phyloP scores from a whole-genome alignment of 352 stramenopile species.

The Phytophthora idaei region DNA sequence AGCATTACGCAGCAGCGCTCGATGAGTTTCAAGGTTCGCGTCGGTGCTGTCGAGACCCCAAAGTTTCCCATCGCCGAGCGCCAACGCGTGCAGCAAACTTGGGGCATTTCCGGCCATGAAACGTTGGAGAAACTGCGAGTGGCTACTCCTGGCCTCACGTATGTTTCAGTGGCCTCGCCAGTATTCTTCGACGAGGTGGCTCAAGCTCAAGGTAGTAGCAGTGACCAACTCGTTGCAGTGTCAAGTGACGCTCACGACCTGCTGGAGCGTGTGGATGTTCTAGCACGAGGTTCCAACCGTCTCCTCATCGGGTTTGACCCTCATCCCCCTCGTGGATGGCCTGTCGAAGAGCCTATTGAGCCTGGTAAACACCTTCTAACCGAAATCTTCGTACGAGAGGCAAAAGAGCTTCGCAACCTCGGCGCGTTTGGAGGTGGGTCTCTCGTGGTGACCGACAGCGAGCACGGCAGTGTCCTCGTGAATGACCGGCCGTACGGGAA shows the following conservation, averaged over 20 bases:
- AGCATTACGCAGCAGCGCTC: constrained; percentile 13
- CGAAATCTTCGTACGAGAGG: constrained; percentile 34
- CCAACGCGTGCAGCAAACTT: constrained; percentile 38
- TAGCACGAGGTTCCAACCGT: constrained; percentile 21
- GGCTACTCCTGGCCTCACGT: constrained; percentile 38
- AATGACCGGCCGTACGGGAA: constrained; percentile 22
- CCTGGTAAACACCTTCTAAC: constrained; percentile 28
- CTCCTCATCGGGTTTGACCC: constrained; percentile 27
- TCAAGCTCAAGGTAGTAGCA: constrained; percentile 13
- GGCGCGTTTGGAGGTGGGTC: constrained; percentile 17
- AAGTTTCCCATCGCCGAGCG: constrained; percentile 20
- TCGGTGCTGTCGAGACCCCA: constrained; percentile 16
- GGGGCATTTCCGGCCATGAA: constrained; percentile 32
- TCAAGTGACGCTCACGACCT: constrained; percentile 25
- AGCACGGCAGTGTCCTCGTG: constrained; percentile 13
- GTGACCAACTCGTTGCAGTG: constrained; percentile 25
- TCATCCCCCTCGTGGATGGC: constrained; percentile 25
- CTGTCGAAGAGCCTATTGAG: constrained; percentile 14
- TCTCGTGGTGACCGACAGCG: constrained; percentile 22
- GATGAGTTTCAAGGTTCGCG: constrained; percentile 31
- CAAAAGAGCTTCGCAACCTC: constrained; percentile 24
- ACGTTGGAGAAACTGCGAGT: constrained; percentile 36
- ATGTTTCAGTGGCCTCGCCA: constrained; percentile 40
- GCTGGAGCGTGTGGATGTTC: constrained; percentile 24
- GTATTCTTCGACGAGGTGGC: constrained; percentile 33